Base-by-base conservation (phyloP, 2,329 filamentous ascomycete species). In the Neoscytalidium dimidiatum region DNA sequence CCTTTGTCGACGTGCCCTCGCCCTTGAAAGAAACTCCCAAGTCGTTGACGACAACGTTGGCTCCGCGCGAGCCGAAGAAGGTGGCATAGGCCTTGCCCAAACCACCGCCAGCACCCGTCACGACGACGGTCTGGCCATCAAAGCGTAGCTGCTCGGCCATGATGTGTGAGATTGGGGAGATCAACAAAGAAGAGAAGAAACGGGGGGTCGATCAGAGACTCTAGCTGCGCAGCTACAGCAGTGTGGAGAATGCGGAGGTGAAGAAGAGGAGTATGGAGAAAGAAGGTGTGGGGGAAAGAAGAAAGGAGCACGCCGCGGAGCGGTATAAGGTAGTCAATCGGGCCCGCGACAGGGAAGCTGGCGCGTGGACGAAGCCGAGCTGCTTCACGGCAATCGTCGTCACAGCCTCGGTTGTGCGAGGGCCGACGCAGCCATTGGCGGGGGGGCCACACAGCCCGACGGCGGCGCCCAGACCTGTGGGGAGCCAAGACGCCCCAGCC, bases 1-100 rank as follows among this genome's bases (percentile, higher is more conserved):
- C 94, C 88, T 92, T 96, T 78, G 88, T 88, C 46, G 91, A 94
- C 71, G 85, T 88, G 66, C 94, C 94, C 82, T 97, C 93, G 71
- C 95, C 94, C 80, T 95, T 94, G 85, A 95, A 94, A 52, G 93
- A 95, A 58, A 88, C 92, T 68, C 95, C 95, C 60, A 98, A 86
- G 77, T 99, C 95, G 79, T 99, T 99, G 73, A 99, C 95, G 53
- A 99, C 94, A 72, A 96, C 91, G 79, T 90, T 96, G 71, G 93
- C 95, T 74, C 95, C 95, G 75, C 94, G 88, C 64, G 92, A 93
- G 66, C 87, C 95, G 77, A 96, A 98, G 84, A 97, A 98, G 67
- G 90, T 83, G 71, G 91, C 90, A 81, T 96, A 96, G 76, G 89
- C 89, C 80, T 89, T 92, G 69, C 92, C 92, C 64, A 95, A 80